phyloP scores from a whole-genome alignment of 495 filamentous ascomycete genomes.

The Lasiosphaeria miniovina region DNA sequence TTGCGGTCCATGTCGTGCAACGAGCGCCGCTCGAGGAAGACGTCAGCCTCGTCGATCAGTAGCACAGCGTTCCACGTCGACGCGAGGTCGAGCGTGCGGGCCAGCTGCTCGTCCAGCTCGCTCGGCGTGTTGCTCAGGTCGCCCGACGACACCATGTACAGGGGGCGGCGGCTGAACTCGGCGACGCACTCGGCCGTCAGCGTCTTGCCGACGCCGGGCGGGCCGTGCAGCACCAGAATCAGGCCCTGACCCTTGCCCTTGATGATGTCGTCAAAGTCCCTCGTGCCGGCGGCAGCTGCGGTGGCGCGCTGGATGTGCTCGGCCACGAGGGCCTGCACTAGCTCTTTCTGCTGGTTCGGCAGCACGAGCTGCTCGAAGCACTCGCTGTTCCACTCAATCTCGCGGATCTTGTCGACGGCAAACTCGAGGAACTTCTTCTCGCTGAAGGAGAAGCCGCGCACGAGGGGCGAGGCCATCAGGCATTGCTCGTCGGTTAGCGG shows the following conservation, averaged over 20 bases:
- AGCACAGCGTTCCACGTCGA: slow-evolving; percentile 78
- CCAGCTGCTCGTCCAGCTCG: slow-evolving; percentile 70
- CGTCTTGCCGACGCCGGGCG: slow-evolving; percentile 53
- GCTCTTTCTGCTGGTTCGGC: slow-evolving; percentile 69
- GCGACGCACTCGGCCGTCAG: slow-evolving; percentile 46
- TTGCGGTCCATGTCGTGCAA: slow-evolving; percentile 37
- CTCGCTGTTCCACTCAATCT: slow-evolving; percentile 71
- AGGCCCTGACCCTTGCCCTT: slow-evolving; percentile 49
- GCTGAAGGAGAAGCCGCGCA: slow-evolving; percentile 70
- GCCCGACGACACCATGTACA: slow-evolving; percentile 44
- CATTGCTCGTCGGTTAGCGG: slow-evolving; percentile 17
- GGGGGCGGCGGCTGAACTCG: slow-evolving; percentile 37
- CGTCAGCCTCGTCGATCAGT: slow-evolving; percentile 29
- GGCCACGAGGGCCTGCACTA: slow-evolving; percentile 78
- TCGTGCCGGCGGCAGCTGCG: slow-evolving; percentile 6
- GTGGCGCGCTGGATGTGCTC: slow-evolving; percentile 55
- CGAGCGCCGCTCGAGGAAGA: slow-evolving; percentile 25
- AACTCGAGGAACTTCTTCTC: slow-evolving; percentile 87
- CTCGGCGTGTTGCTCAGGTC: slow-evolving; percentile 27
- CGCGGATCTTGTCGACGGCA: slow-evolving; percentile 55
- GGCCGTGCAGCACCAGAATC: slow-evolving; percentile 45
- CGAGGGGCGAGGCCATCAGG: slow-evolving; percentile 35
- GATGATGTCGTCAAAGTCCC: slow-evolving; percentile 61
- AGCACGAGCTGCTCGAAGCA: slow-evolving; percentile 78
- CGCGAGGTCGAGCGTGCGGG: slow-evolving; percentile 77